phyloP scores from a whole-genome alignment of 2,329 filamentous ascomycete species.

The Cordyceps cicadae region DNA sequence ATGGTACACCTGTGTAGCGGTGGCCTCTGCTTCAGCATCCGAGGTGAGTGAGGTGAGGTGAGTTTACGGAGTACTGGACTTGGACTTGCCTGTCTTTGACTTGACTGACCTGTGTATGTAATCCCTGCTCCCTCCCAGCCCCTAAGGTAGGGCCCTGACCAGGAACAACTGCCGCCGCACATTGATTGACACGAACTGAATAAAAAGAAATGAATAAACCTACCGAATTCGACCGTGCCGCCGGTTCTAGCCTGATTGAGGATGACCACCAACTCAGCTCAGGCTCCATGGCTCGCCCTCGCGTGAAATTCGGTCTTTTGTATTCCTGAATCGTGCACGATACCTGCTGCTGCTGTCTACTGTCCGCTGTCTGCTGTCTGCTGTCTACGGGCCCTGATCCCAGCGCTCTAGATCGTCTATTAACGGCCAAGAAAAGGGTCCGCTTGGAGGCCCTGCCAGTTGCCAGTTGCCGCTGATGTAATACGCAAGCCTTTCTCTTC shows the following conservation, averaged over 20 bases:
- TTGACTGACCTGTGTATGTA: too few relatives aligned
- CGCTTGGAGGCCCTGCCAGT: background rate
- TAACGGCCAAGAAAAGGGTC: background rate
- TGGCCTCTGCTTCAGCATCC: background rate
- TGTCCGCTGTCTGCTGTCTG: background rate
- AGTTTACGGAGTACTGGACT: too few relatives aligned
- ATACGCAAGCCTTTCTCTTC: too few relatives aligned
- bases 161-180: background rate
- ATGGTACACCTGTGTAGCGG: too few relatives aligned
- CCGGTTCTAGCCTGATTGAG: background rate
- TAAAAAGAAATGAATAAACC: too few relatives aligned
- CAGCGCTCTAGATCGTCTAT: slow-evolving; percentile 1
- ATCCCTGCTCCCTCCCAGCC: too few relatives aligned
- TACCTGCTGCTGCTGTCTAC: background rate
- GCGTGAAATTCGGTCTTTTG: background rate
- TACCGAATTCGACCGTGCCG: background rate
- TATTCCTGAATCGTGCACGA: background rate
- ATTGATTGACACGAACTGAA: too few relatives aligned
- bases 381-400: background rate
- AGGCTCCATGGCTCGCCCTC: background rate
- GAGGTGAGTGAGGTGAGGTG: too few relatives aligned
- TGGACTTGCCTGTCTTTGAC: too few relatives aligned
- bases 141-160: background rate
- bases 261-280: background rate
- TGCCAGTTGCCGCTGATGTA: background rate